Evolutionary conservation across 139 green algal species (phyloP).

Genomic region (Mychonastes homosphaera): DNA sequence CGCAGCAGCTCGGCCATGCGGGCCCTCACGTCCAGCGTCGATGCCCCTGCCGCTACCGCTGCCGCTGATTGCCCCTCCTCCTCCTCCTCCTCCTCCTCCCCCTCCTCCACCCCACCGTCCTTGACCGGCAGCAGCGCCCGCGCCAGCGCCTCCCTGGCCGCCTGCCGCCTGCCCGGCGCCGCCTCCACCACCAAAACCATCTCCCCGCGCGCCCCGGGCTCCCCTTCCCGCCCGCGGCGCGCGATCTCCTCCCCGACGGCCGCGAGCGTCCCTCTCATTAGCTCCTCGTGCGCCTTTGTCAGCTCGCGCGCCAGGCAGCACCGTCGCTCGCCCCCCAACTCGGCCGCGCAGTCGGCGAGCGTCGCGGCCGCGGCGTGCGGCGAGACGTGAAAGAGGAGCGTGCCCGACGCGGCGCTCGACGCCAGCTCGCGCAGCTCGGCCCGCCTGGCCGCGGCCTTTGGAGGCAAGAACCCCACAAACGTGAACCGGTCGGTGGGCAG

Average conservation of each 20-base stretch:
- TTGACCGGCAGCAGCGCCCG: neutral
- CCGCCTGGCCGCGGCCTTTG: slow-evolving; percentile 41
- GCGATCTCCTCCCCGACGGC: slow-evolving; percentile 21
- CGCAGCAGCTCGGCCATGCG: too few species aligned
- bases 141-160: neutral
- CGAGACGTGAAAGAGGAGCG: slow-evolving; percentile 66
- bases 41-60: neutral
- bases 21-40: too few species aligned
- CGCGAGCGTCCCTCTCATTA: slow-evolving; percentile 30
- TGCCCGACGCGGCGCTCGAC: slow-evolving; percentile 20
- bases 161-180: neutral
- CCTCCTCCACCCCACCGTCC: neutral
- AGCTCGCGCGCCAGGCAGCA: slow-evolving; percentile 75
- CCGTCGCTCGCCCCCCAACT: slow-evolving; percentile 40
- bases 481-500: slow-evolving; percentile 54
- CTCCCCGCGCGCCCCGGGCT: slow-evolving; percentile 42
- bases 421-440: slow-evolving; percentile 12
- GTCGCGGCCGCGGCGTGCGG: slow-evolving; percentile 48
- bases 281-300: slow-evolving; percentile 83
- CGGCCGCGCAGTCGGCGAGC: slow-evolving; percentile 43
- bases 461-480: slow-evolving; percentile 74
- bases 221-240: neutral
- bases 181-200: slow-evolving; percentile 61
- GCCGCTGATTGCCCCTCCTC: slow-evolving; percentile 8
- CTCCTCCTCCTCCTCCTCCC: neutral